Conservation (phyloP, 371 early-diverging fungal species). For the Actinomucor elegans region DNA sequence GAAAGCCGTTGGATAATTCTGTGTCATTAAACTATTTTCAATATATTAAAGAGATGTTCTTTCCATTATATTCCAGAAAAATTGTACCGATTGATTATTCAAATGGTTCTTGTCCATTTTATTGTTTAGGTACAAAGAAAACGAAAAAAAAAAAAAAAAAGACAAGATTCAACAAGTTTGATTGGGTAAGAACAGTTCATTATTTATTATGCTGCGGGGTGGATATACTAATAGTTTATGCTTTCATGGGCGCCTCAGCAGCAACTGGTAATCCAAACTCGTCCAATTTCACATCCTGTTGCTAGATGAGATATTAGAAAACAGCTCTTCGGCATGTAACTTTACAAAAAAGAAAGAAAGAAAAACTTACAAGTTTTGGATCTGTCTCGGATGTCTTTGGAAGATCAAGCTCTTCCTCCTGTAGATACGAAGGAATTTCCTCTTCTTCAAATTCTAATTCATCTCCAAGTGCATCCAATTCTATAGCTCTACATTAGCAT, state of each 20-base stretch:
- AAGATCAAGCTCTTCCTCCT: conserved; percentile 49
- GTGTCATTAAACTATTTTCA: conserved; percentile 25
- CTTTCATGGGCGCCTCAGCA: conserved; percentile 51
- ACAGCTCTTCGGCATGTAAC: neutral
- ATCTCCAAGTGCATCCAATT: conserved; percentile 94
- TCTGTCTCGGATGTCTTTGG: conserved; percentile 56
- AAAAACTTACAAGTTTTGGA: conserved; percentile 40
- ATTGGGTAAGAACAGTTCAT: neutral
- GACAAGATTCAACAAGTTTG: neutral
- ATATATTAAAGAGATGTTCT: neutral
- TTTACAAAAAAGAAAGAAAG: too few species aligned
- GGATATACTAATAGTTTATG: conserved; percentile 16
- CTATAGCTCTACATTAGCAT: conserved; percentile 30
- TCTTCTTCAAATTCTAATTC: conserved; percentile 84
- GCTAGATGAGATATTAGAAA: neutral
- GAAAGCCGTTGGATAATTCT: conserved; percentile 24
- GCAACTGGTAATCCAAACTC: conserved; percentile 59
- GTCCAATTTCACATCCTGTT: conserved; percentile 47
- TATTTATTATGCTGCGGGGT: too few species aligned
- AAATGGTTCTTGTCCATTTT: neutral
- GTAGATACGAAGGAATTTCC: conserved; percentile 68
- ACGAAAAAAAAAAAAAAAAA: neutral
- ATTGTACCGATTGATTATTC: neutral
- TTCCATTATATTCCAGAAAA: neutral
- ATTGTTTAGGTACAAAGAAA: neutral